Evolutionary conservation across 2,329 filamentous ascomycete genomes (phyloP), one percentile per base, ranked within the genome.

Genomic region (Paraphaeosphaeria minitans): DNA sequence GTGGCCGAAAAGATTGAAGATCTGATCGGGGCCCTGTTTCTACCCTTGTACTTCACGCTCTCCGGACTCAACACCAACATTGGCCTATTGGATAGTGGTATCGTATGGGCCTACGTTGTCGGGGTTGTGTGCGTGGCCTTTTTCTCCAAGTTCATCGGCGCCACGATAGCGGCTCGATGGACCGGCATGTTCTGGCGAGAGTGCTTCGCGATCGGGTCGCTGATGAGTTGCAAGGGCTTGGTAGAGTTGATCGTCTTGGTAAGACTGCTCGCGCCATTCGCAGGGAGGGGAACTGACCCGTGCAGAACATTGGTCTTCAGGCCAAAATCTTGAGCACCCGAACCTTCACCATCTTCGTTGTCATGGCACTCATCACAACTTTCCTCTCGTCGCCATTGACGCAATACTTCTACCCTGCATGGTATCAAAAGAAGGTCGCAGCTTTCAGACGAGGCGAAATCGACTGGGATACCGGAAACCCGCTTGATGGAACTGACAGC

Each of bases 221-320:
- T 97, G 68, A 98, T 98, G 94, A 96, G 92, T 78, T 98, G 94
- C 77, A 98, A 98, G 77, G 94, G 94, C 69, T 82, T 98, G 10
- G 93, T 97, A 0, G 93, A 97, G 75, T 81, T 98, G 53, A 97
- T 98, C 74, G 93, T 97, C n/a, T 76, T 96, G 76, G 91, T 93
- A 82, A 78, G 87, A 13, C 14, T n/a, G 21, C n/a, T 13, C 14
- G 14, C 13, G n/a, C 19, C 2, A 10, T 47, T 5, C 43, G 8
- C 35, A 27, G 13, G 69, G 22, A 6, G 16, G 42, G n/a, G 24
- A 43, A 59, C 67, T 73, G 54, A 73, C 48, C 31, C 9, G 9
- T 1, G n/a, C 64, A 87, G 83, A 90, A 91, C 69, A 92, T 98
- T 66, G 92, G 93, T 46, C 82, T 93, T 2, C 88, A 94, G 79